Evolutionary conservation across 805 yeast species (phyloP).

Genomic region (Ogataea thermomethanolica): DNA sequence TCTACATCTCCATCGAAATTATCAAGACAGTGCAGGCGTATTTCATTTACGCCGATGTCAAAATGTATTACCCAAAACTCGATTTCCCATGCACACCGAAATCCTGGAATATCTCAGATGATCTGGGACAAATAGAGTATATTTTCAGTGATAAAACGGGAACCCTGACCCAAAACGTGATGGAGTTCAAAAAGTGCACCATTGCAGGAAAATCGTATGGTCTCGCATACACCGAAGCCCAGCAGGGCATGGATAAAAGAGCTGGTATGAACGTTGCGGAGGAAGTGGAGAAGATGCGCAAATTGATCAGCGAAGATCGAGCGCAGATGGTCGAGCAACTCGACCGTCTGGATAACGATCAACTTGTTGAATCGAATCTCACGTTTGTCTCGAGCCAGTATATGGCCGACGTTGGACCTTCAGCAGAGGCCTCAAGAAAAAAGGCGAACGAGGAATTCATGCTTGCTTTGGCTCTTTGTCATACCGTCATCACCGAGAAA

Average conservation of each 20-base stretch:
- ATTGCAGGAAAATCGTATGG: slow-evolving; percentile 68
- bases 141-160: slow-evolving; percentile 84
- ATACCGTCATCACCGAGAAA: slow-evolving; percentile 65
- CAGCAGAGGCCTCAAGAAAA: slow-evolving; percentile 40
- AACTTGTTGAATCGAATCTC: slow-evolving; percentile 45
- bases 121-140: slow-evolving; percentile 79
- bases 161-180: slow-evolving; percentile 75
- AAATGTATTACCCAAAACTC: slow-evolving; percentile 63
- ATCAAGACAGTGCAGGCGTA: slow-evolving; percentile 74
- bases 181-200: slow-evolving; percentile 79
- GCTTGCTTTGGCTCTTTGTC: slow-evolving; percentile 67
- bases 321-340: slow-evolving; percentile 46
- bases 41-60: slow-evolving; percentile 66
- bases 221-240: slow-evolving; percentile 73
- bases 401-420: slow-evolving; percentile 44
- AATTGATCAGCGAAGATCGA: slow-evolving; percentile 41
- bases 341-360: slow-evolving; percentile 40
- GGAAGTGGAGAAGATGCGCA: slow-evolving; percentile 41
- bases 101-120: slow-evolving; percentile 82
- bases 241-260: slow-evolving; percentile 67
- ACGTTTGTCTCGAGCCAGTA: slow-evolving; percentile 64
- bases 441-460: slow-evolving; percentile 54
- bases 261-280: slow-evolving; percentile 57
- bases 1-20: slow-evolving; percentile 75
- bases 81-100: slow-evolving; percentile 80